phyloP scores from a whole-genome alignment of 2,329 filamentous ascomycete genomes.

The Venturia oleaginea region DNA sequence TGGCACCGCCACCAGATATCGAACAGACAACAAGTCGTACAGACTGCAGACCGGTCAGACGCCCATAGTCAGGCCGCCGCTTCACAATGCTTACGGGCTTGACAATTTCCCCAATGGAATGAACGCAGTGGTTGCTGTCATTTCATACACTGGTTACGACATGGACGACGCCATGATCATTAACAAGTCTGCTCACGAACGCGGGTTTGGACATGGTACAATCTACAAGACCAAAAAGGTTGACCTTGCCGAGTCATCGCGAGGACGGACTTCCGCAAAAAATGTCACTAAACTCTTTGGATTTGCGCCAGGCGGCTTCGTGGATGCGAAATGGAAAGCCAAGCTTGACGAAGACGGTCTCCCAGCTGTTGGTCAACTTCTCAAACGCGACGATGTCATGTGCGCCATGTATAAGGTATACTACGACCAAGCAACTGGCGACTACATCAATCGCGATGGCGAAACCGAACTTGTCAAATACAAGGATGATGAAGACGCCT shows the following conservation, averaged over 20 bases:
- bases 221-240: conserved; percentile 98
- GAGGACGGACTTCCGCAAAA: conserved; percentile 55
- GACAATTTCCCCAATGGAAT: conserved; percentile 97
- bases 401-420: conserved; percentile 86
- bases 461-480: conserved; percentile 85
- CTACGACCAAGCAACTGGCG: conserved; percentile 60
- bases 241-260: conserved; percentile 68
- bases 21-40: conserved; percentile 97
- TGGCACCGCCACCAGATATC: conserved; percentile 70
- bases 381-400: conserved; percentile 74
- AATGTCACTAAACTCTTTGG: conserved; percentile 78
- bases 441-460: conserved; percentile 77
- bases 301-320: conserved; percentile 68
- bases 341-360: conserved; percentile 82
- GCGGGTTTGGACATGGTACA: conserved; percentile 89
- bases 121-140: conserved; percentile 93
- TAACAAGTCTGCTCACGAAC: conserved; percentile 93
- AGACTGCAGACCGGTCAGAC: conserved; percentile 92
- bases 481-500: conserved; percentile 82
- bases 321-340: conserved; percentile 60
- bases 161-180: conserved; percentile 99
- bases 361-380: conserved; percentile 66
- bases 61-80: conserved; percentile 79
- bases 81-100: conserved; percentile 92
- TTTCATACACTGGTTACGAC: conserved; percentile 97